Evolutionary conservation across 2,329 filamentous ascomycete genomes (phyloP), one percentile per base, ranked within the genome.

Genomic region (Fusarium graminum): DNA sequence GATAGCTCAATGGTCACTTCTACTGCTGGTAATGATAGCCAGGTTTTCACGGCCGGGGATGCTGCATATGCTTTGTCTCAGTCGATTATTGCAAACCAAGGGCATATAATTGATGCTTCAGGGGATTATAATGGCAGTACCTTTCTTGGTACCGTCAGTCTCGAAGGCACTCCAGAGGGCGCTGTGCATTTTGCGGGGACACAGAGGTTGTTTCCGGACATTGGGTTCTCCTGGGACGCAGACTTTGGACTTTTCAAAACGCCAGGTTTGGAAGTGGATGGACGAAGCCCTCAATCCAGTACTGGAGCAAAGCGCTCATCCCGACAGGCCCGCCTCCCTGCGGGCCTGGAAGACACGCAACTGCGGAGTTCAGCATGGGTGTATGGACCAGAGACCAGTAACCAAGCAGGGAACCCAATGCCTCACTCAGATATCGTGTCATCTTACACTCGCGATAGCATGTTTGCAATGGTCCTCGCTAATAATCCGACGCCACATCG

Each of bases 391-490:
- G 59, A 68, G 22, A 19, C 49, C 19, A 68, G 61, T 30, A 47
- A 38, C 2, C 56, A 63, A 28, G 47, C 41, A 61, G 54, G 42
- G 44, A 39, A 50, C 45, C 32, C 40, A 42, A 34, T 13, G 32
- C 19, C 41, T 50, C 38, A 26, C 36, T 54, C 26, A 13, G 29
- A 46, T 29, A 42, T 55, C 14, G 59, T 71, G 26, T 52, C 57
- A 17, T 55, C 68, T 13, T 51, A 57, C 39, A 56, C 47, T 28
- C 70, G 70, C 19, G 70, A 72, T 50, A 68, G 66, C 42, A 43
- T 72, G 36, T 72, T 72, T 42, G 68, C 70, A 4, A 68, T 70
- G 68, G 68, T 72, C 17, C 56, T 72, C 10, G 54, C 70, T 6
- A 59, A 68, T 36, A 69, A 67, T 19, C 62, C 66, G 12, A 69